phyloP scores from a whole-genome alignment of 2,329 filamentous ascomycete species.

The Neoarthrinium moseri region DNA sequence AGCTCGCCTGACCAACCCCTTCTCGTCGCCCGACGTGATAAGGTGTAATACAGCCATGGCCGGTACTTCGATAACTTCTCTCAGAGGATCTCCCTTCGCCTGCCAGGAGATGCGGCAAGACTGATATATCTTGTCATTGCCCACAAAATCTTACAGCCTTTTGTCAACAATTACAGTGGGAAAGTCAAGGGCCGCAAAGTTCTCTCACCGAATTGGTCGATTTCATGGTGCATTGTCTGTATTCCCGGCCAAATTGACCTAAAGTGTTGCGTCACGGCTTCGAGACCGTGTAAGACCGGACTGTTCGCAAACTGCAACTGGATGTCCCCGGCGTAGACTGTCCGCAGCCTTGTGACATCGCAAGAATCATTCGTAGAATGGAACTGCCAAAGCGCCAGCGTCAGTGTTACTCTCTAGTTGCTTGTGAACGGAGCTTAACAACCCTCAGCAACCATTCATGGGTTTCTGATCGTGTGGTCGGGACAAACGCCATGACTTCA shows the following conservation, averaged over 20 bases:
- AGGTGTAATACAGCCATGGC: slow-evolving; percentile 16
- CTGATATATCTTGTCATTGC: slow-evolving; percentile 19
- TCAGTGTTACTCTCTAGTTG: neutral
- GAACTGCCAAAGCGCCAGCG: slow-evolving; percentile 14
- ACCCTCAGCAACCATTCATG: slow-evolving; percentile 17
- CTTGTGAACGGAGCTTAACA: neutral
- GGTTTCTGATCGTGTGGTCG: slow-evolving; percentile 15
- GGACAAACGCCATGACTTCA: slow-evolving; percentile 18
- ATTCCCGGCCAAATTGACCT: slow-evolving; percentile 13
- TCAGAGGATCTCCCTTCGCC: slow-evolving; percentile 20
- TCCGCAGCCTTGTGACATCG: slow-evolving; percentile 13
- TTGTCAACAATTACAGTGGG: neutral
- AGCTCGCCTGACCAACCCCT: slow-evolving; percentile 12
- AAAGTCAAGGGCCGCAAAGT: neutral
- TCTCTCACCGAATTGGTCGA: slow-evolving; percentile 17
- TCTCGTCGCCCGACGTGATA: slow-evolving; percentile 14
- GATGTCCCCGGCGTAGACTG: slow-evolving; percentile 16
- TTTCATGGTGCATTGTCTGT: slow-evolving; percentile 20
- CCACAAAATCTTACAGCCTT: slow-evolving; percentile 21
- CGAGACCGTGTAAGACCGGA: slow-evolving; percentile 18
- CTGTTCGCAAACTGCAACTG: slow-evolving; percentile 19
- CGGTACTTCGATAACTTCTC: slow-evolving; percentile 17
- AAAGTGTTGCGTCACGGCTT: slow-evolving; percentile 14
- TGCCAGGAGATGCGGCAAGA: slow-evolving; percentile 20
- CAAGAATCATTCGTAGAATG: slow-evolving; percentile 17